A percentile compares a stretch with the other conserved stretches of the same genome.
phyloP scores from a whole-genome alignment of 2,329 filamentous ascomycete genomes.

The Fusarium stilboides region DNA sequence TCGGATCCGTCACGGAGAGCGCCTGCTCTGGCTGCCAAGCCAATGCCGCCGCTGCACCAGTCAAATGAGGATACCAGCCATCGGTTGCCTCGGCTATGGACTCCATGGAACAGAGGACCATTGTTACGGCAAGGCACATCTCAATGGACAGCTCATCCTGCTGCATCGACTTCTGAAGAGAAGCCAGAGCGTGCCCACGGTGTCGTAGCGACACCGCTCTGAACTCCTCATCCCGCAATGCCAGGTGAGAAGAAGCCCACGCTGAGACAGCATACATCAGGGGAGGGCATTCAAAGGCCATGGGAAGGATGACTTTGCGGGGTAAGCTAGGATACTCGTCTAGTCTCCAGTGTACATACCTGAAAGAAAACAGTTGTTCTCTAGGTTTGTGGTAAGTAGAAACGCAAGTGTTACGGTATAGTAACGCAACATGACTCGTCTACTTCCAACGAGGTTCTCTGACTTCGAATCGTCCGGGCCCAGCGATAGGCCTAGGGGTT shows the following conservation, averaged over 20 bases:
- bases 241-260: slow-evolving; percentile 43
- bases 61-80: slow-evolving; percentile 40
- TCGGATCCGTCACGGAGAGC: neutral
- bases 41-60: slow-evolving; percentile 32
- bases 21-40: neutral
- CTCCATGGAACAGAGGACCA: slow-evolving; percentile 47
- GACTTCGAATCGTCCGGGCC: neutral
- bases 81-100: slow-evolving; percentile 37
- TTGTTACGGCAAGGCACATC: slow-evolving; percentile 41
- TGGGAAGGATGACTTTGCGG: slow-evolving; percentile 38
- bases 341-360: neutral
- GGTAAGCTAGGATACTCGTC: neutral
- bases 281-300: slow-evolving; percentile 42
- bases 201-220: slow-evolving; percentile 31
- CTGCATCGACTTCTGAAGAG: slow-evolving; percentile 25
- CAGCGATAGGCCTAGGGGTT: neutral
- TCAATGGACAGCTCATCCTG: slow-evolving; percentile 30
- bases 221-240: slow-evolving; percentile 32
- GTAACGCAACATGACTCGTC: neutral
- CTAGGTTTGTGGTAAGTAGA: slow-evolving; percentile 1
- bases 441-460: neutral
- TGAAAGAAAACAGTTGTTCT: slow-evolving; percentile 2
- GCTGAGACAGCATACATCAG: slow-evolving; percentile 41
- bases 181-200: slow-evolving; percentile 31
- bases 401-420: neutral